These are phyloP conservation scores for Penicillium brasilianum DNA, from an alignment of 2,329 filamentous ascomycete species.

Conservation along the genomic window DNA sequence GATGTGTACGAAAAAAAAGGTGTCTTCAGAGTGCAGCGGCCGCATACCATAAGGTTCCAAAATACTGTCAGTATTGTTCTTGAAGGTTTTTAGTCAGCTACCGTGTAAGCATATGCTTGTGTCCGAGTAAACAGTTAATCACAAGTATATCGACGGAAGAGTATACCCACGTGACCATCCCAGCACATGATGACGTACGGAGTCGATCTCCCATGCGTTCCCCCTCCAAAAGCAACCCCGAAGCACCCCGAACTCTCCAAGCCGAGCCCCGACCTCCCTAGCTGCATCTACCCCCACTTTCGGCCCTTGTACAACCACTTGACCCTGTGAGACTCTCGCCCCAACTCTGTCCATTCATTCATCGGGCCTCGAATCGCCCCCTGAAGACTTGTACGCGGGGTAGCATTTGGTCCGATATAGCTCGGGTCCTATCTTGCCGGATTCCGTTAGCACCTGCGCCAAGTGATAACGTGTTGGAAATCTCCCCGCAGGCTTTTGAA, in stretches of 20 bases:
- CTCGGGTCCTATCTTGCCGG: constrained; percentile 21
- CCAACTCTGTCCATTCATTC: constrained; percentile 6
- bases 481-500: constrained; percentile 1
- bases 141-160: not conserved
- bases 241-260: not conserved
- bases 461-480: constrained; percentile 5
- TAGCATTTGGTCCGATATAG: constrained; percentile 17
- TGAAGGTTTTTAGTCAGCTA: no score
- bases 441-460: constrained; percentile 24
- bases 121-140: not conserved
- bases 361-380: not conserved
- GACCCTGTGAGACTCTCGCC: constrained; percentile 12
- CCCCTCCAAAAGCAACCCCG: not conserved
- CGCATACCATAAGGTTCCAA: not conserved
- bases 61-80: not conserved
- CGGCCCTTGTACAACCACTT: constrained; percentile 15
- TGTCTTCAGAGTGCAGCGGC: not conserved
- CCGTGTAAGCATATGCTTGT: not conserved
- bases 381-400: constrained; percentile 16
- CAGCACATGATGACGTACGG: constrained; percentile 42
- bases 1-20: constrained; percentile 11
- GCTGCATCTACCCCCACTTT: constrained; percentile 26
- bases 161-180: constrained; percentile 31
- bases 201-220: constrained; percentile 36
- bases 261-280: constrained; percentile 9